Conservation (phyloP, 2,329 filamentous ascomycete species). For the Penicillium polonicum region DNA sequence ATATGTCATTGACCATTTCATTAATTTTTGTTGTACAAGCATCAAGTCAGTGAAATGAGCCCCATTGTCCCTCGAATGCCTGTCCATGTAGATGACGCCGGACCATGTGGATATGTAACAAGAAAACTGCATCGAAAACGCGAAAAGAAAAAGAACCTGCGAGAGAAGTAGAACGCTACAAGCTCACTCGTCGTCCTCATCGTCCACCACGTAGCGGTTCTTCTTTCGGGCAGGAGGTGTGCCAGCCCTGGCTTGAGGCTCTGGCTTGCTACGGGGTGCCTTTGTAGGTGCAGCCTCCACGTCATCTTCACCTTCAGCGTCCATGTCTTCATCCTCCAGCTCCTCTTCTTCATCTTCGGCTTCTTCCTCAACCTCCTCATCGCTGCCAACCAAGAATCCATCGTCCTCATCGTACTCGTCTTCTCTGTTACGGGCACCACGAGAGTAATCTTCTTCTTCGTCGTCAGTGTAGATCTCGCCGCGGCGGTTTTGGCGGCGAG, state of each 20-base stretch:
- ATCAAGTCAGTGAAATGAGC: constrained; percentile 1
- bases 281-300: constrained; percentile 32
- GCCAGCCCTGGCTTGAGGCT: constrained; percentile 24
- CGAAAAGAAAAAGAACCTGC: neutral
- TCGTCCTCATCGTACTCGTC: constrained; percentile 83
- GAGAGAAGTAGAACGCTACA: neutral
- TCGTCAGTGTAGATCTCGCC: constrained; percentile 52
- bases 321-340: constrained; percentile 45
- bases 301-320: constrained; percentile 47
- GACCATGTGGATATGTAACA: constrained; percentile 14
- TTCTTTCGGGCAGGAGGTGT: constrained; percentile 46
- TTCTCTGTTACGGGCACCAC: constrained; percentile 57
- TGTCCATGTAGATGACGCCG: constrained; percentile 19
- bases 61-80: constrained; percentile 15
- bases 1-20: constrained; percentile 21
- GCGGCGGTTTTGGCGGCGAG: constrained; percentile 43
- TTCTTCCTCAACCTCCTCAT: constrained; percentile 49
- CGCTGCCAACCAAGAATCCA: constrained; percentile 64
- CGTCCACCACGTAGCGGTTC: constrained; percentile 49
- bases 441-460: constrained; percentile 50
- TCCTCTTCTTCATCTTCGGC: constrained; percentile 47
- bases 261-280: constrained; percentile 30
- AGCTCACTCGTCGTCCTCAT: constrained; percentile 48
- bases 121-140: constrained; percentile 3
- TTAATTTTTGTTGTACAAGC: constrained; percentile 21